Conservation (phyloP, 176 grass and related monocot species). For the Ampelocalamus luodianensis region DNA sequence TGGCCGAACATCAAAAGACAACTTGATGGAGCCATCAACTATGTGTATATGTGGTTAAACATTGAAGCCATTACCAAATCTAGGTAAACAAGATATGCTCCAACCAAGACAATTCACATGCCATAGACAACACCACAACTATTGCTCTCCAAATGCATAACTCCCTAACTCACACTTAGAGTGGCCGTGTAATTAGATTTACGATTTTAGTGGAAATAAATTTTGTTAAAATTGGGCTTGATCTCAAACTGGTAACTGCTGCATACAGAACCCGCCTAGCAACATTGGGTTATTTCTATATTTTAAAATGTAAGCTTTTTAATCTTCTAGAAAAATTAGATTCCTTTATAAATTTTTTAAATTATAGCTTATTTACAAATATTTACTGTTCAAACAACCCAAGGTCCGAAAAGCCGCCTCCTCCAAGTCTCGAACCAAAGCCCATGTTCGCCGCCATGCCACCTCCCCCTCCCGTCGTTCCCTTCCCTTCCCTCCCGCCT, state of each 20-base stretch:
- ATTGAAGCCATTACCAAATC: neutral
- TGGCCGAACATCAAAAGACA: neutral
- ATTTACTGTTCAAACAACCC: neutral
- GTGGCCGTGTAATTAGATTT: neutral
- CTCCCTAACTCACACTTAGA: slow-evolving; percentile 2
- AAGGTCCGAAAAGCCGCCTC: neutral
- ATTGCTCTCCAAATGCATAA: neutral
- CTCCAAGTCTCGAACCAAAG: neutral
- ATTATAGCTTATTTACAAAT: neutral
- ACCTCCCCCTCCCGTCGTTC: neutral
- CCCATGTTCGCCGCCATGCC: slow-evolving; percentile 44
- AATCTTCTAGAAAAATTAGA: neutral
- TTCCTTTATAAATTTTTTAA: neutral
- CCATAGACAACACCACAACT: too few relatives aligned
- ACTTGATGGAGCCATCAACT: neutral
- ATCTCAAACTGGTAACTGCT: neutral
- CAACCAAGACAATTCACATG: slow-evolving; percentile 2
- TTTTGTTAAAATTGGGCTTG: neutral
- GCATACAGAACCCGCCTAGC: neutral
- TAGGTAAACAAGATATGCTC: neutral
- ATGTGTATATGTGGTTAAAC: neutral
- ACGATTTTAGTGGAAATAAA: neutral
- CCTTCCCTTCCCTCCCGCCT: neutral
- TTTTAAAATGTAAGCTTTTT: neutral
- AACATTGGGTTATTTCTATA: too few relatives aligned